These are phyloP conservation scores for Fraxinus ornus DNA, from an alignment of 305 asterid species.

Conservation along the genomic window DNA sequence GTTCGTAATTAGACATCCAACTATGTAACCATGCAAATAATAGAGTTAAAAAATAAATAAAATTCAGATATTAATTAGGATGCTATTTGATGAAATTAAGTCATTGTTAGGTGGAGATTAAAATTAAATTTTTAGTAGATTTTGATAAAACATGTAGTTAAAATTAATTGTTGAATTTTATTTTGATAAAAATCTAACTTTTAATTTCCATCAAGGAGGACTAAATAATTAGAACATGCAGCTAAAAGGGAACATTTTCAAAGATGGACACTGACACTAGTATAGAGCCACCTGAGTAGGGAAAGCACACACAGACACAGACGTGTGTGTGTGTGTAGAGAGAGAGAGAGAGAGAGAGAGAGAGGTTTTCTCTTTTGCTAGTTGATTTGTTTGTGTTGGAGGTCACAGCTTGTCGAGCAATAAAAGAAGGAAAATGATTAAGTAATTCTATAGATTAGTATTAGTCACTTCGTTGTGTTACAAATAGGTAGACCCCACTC, in stretches of 20 bases:
- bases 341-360: neutral
- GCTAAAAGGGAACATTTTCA: conserved; percentile 21
- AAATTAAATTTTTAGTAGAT: too few species aligned
- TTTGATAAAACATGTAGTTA: too few species aligned
- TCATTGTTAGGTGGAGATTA: neutral
- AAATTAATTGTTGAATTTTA: too few species aligned
- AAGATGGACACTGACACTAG: conserved; percentile 34
- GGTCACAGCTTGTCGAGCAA: conserved; percentile 63
- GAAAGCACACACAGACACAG: conserved; percentile 15
- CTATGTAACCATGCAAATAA: neutral
- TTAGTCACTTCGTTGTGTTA: conserved; percentile 28
- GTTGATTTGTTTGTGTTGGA: conserved; percentile 27
- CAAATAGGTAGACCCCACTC: conserved; percentile 31
- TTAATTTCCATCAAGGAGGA: too few species aligned
- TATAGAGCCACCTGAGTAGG: conserved; percentile 34
- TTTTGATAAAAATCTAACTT: too few species aligned
- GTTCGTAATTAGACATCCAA: neutral
- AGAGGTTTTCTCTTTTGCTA: conserved; percentile 11
- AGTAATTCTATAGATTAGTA: conserved; percentile 31
- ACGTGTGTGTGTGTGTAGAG: too few species aligned
- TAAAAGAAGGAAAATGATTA: conserved; percentile 32
- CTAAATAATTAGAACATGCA: neutral
- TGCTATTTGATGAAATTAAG: neutral
- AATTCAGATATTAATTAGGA: neutral
- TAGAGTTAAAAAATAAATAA: neutral